Evolutionary conservation across 371 early-diverging fungal genomes (phyloP), one percentile per base, ranked within the genome.

Genomic region (Mucor saturninus): DNA sequence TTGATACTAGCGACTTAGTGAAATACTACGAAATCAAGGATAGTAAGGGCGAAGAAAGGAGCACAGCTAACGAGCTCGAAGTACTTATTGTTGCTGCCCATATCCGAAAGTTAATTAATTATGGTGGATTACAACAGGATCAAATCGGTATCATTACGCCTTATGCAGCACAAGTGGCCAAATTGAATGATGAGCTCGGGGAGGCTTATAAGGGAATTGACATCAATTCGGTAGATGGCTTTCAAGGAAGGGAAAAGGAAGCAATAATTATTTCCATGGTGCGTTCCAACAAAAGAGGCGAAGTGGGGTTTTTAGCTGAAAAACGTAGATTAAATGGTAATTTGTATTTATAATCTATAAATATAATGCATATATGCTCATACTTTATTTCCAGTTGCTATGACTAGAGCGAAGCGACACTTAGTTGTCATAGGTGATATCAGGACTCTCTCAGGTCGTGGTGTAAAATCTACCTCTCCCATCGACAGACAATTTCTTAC

Each of bases 201-300:
- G 75, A 76, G 15, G 51, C 43, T 37, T 70, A 69, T 64, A 71
- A 71, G 2, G 50, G 69, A 3, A 76, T 94, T 38, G 93, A 93
- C 61, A 85, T 94, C n/a, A 90, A 90, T 0, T 87, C 91, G 6
- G 95, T 98, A 3, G 99, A 98, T 76, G 95, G 97, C 0, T 96
- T 97, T 69, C 99, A 98, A 73, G 98, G 98, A 0, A 85, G 93
- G 53, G 99, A 98, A 73, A 94, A 94, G 65, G 95, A 97, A 56
- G 93, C 89, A 2, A 89, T 97, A 26, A 76, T 98, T 4, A 56
- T 98, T n/a, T 85, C 91, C 0, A 72, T 95, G 11, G 96, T 96
- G 4, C 77, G 95, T n/a, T 89, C 91, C 10, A 96, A 97, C 69
- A 83, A 77, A 13, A 64, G 79, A 11, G 85, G 87, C 2, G 86